phyloP scores from a whole-genome alignment of 768 basidiomycete genomes.

The Lyophyllum atratum region DNA sequence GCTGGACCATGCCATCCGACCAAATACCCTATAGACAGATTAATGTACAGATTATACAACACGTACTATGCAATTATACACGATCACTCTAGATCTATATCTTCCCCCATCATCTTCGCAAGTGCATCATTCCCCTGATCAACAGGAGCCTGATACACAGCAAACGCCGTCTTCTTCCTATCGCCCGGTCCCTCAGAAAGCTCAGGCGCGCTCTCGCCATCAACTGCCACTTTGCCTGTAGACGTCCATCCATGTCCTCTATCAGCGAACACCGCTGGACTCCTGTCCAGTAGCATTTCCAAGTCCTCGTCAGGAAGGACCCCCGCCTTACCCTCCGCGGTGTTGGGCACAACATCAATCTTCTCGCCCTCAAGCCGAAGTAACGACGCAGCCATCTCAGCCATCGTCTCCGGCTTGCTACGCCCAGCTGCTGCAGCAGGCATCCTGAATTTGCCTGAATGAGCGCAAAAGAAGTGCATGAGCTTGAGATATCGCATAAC shows the following conservation, averaged over 20 bases:
- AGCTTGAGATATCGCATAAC: too few relatives aligned
- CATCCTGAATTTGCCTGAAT: conserved; percentile 78
- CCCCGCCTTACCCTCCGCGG: conserved; percentile 64
- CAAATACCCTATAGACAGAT: background rate
- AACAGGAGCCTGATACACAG: conserved; percentile 71
- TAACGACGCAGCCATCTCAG: conserved; percentile 79
- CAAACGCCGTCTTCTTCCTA: conserved; percentile 62
- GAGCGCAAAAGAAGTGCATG: background rate
- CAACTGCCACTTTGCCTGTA: conserved; percentile 20
- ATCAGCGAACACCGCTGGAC: conserved; percentile 69
- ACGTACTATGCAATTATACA: background rate
- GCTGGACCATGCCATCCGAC: background rate
- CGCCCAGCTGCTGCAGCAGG: conserved; percentile 54
- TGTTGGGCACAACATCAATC: conserved; percentile 82
- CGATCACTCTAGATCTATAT: conserved; percentile 17
- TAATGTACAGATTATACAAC: background rate
- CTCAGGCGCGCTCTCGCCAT: background rate
- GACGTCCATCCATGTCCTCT: conserved; percentile 78
- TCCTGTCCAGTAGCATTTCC: conserved; percentile 77
- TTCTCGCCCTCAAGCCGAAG: conserved; percentile 85
- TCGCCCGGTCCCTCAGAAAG: conserved; percentile 3
- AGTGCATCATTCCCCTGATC: conserved; percentile 69
- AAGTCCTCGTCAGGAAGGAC: conserved; percentile 85
- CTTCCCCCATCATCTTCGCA: conserved; percentile 66
- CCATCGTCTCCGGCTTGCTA: conserved; percentile 64